Percentiles rank a stretch among this genome's conserved stretches.
phyloP scores from a whole-genome alignment of 805 yeast genomes.

The Starmerella riodocensis region DNA sequence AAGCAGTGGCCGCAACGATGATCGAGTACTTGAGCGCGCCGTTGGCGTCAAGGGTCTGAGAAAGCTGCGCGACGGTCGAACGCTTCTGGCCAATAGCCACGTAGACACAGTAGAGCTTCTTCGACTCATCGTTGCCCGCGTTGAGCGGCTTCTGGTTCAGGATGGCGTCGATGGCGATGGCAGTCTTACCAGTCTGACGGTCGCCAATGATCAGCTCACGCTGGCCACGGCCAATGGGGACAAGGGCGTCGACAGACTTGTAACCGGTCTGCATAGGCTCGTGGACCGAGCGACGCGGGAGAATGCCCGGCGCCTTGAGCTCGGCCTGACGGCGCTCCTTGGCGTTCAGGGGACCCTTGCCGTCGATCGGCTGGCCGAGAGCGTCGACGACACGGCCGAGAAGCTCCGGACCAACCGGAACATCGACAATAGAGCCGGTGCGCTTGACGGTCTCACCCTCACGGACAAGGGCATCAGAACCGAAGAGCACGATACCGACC shows the following conservation, averaged over 20 bases:
- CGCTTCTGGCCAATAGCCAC: constrained; percentile 99
- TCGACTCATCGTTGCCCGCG: constrained; percentile 83
- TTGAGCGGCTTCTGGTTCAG: constrained; percentile 99
- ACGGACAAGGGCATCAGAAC: constrained; percentile 96
- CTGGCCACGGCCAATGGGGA: constrained; percentile 99
- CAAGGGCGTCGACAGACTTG: constrained; percentile 96
- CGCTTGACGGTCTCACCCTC: constrained; percentile 99
- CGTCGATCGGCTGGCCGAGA: constrained; percentile 98
- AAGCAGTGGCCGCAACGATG: constrained; percentile 99
- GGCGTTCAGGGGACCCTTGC: constrained; percentile 95
- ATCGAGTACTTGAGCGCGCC: constrained; percentile 96
- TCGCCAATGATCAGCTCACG: constrained; percentile 99
- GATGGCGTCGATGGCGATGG: constrained; percentile 96
- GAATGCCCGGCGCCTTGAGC: constrained; percentile 99
- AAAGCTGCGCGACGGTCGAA: constrained; percentile 99
- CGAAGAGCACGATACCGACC: constrained; percentile 99
- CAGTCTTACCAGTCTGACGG: constrained; percentile 99
- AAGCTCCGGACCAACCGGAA: constrained; percentile 95
- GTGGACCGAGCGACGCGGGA: constrained; percentile 95
- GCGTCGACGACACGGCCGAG: constrained; percentile 99
- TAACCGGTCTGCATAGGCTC: constrained; percentile 99
- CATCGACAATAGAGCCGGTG: constrained; percentile 98
- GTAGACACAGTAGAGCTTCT: constrained; percentile 99
- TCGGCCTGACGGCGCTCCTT: constrained; percentile 85
- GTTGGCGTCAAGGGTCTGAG: constrained; percentile 95